These are phyloP conservation scores for Arxiozyma slooffiae DNA, from an alignment of 1,139 yeast species.

Conservation along the genomic window DNA sequence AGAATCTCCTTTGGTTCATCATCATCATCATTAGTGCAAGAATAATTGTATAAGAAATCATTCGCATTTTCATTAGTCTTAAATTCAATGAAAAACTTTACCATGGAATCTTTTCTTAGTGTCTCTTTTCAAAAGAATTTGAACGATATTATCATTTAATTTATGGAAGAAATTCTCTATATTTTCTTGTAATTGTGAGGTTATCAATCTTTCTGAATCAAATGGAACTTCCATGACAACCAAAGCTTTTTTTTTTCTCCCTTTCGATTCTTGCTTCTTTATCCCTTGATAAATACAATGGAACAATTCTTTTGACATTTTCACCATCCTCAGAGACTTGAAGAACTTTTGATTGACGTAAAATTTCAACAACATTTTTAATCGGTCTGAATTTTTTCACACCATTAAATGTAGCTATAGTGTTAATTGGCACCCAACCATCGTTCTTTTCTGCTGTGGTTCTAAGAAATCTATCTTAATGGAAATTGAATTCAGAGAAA, in stretches of 20 bases:
- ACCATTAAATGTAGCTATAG: conserved; percentile 83
- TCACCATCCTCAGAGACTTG: conserved; percentile 78
- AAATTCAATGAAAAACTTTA: conserved; percentile 81
- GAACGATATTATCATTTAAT: conserved; percentile 37
- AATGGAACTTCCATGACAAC: conserved; percentile 50
- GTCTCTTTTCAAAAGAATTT: conserved; percentile 59
- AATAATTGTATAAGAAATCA: conserved; percentile 43
- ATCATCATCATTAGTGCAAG: conserved; percentile 10
- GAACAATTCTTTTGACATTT: conserved; percentile 69
- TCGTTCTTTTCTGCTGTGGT: conserved; percentile 78
- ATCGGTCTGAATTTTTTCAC: conserved; percentile 92
- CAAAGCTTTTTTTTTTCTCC: conserved; percentile 49
- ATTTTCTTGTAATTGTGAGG: conserved; percentile 54
- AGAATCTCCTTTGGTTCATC: conserved; percentile 15
- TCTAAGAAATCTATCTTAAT: conserved; percentile 83
- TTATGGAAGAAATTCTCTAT: conserved; percentile 60
- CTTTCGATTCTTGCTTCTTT: conserved; percentile 52
- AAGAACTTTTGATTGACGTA: conserved; percentile 56
- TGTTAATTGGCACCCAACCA: conserved; percentile 91
- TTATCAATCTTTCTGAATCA: conserved; percentile 39
- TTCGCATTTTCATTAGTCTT: conserved; percentile 63
- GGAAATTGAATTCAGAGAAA: conserved; percentile 86
- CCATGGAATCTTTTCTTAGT: conserved; percentile 65
- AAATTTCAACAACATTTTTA: conserved; percentile 70
- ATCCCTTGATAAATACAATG: conserved; percentile 32